Base-by-base conservation (phyloP, 305 asterid species). In the Fraxinus ornus region DNA sequence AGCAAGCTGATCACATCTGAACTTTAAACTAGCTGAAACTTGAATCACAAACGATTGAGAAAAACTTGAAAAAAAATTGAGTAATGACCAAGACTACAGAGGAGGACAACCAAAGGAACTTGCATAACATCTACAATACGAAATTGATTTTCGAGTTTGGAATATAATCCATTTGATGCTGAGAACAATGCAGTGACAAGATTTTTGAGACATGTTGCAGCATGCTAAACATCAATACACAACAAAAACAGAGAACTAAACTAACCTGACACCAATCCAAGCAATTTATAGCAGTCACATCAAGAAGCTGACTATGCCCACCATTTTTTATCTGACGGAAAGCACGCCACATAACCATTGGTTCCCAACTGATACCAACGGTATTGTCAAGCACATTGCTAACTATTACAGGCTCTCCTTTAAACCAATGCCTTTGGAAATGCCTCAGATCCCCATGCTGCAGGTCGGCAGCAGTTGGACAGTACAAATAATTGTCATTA, bases 271-370 rank as follows among this genome's bases (percentile, higher is more conserved):
- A 88, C 93, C 93, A 91, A 80, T 91, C 94, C 64, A 92, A 88
- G 91, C 96, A 91, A 84, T 84, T 88, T 57, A 91, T 79, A 73
- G 96, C 97, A 76, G 78, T 52, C 80, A 93, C 93, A 41, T 90
- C 87, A 81, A 89, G 88, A 68, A 86, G 90, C 44, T 26, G 36
- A 36, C 82, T 80, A 49, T 90, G 90, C 1, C 89, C 90, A 19
- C 49, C 7, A 37, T 87, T 86, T 83, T 83, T 89, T 52, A 85
- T 81, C 81, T 92, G 94, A 41, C 96, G 91, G 76, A 87, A 85
- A 36, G 97, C 97, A 78, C 97, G 93, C 96, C 95, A 91, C 97
- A 93, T 92, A 76, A 93, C 97, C 97, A 91, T 92, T 33, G 97
- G 97, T 66, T 93, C 97, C 97, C 97, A 93, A 84, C 97, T 93